Conservation (phyloP, 352 stramenopile genomes). For the Phytopythium chamaehyphon region DNA sequence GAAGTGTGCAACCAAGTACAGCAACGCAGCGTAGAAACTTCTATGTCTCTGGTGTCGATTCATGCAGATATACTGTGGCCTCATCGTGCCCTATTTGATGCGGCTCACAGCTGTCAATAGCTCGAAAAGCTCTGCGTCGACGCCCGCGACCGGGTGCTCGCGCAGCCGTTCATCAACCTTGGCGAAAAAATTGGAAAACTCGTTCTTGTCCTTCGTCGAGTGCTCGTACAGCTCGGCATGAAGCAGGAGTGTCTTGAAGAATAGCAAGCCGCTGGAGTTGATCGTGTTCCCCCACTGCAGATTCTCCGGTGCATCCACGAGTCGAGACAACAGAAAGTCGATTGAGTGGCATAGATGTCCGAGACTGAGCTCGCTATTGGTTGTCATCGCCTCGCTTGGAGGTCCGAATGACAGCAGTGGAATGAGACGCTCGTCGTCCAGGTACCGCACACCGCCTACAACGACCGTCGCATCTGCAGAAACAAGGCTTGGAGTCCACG, state of each 20-base stretch:
- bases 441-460: conserved; percentile 35
- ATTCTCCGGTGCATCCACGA: conserved; percentile 18
- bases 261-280: conserved; percentile 50
- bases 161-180: conserved; percentile 22
- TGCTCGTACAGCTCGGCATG: conserved; percentile 45
- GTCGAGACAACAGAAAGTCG: conserved; percentile 50
- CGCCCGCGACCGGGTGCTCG: conserved; percentile 1
- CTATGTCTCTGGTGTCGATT: too few species aligned
- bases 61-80: too few species aligned
- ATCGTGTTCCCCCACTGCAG: conserved; percentile 29
- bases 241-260: conserved; percentile 63
- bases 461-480: conserved; percentile 36
- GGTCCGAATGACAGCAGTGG: conserved; percentile 39
- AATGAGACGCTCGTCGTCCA: conserved; percentile 60
- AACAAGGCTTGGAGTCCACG: conserved; percentile 44
- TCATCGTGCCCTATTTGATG: too few species aligned
- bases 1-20: too few species aligned
- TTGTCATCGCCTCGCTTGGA: conserved; percentile 43
- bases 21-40: too few species aligned
- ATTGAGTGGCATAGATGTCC: conserved; percentile 63
- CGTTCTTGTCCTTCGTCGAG: conserved; percentile 26
- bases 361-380: conserved; percentile 41
- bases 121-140: conserved; percentile 1
- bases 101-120: not conserved
- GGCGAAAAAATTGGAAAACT: conserved; percentile 37